Conservation (phyloP, 192 early-diverging fungal genomes). For the Coemansia sp. region DNA sequence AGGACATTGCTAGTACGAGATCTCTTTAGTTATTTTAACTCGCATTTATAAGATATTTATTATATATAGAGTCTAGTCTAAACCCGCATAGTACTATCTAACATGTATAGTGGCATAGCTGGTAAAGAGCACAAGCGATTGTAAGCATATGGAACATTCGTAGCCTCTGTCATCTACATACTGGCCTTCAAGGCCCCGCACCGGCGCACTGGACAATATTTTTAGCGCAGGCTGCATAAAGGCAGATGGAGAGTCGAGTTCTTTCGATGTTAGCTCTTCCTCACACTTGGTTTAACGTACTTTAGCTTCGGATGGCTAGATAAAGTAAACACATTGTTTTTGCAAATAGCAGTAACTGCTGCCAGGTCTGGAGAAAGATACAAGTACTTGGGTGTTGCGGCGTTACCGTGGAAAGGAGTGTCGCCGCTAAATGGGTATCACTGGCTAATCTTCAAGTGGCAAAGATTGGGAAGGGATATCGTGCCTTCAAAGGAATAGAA, state of each 20-base stretch:
- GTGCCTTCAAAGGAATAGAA: neutral
- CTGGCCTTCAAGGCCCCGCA: neutral
- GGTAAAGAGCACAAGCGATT: neutral
- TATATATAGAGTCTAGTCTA: too few relatives aligned
- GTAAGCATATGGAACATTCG: neutral
- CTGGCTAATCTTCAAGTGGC: neutral
- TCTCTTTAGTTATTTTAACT: too few relatives aligned
- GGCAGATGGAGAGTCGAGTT: neutral
- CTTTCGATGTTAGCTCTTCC: neutral
- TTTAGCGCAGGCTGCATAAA: neutral
- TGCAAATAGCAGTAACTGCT: neutral
- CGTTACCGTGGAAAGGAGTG: neutral
- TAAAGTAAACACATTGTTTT: neutral
- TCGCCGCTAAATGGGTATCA: neutral
- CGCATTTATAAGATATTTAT: too few relatives aligned
- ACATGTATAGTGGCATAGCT: neutral
- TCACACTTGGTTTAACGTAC: neutral
- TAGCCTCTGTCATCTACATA: neutral
- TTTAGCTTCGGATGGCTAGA: neutral
- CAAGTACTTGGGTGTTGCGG: neutral
- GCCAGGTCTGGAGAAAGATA: neutral
- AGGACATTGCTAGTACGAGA: too few relatives aligned
- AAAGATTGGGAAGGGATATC: neutral
- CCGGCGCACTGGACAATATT: neutral
- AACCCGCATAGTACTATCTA: too few relatives aligned